Evolutionary conservation across 257 asterid species (phyloP).

Genomic region (Jaltomata sinuosa): DNA sequence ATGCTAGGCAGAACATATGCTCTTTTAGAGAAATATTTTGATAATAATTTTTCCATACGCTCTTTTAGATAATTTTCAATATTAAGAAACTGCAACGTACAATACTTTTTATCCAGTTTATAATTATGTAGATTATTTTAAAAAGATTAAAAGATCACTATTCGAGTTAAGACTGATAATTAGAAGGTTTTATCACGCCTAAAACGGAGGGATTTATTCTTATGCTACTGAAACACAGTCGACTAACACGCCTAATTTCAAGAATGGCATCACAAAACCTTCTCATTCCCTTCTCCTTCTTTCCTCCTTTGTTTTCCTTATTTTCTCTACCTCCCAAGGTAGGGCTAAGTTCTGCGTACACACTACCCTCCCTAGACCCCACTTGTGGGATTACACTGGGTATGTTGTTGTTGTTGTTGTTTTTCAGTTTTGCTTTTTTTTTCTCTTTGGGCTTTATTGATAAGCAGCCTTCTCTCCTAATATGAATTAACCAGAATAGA

Average conservation of each 20-base stretch:
- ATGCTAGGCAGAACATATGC: not conserved
- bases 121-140: not conserved
- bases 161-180: not conserved
- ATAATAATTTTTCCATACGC: too few relatives aligned
- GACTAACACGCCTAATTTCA: not conserved
- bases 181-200: not conserved
- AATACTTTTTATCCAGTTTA: not conserved
- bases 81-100: not conserved
- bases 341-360: too few relatives aligned
- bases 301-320: not conserved
- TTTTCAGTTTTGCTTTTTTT: not conserved
- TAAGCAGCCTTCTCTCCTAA: not conserved
- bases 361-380: too few relatives aligned
- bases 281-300: too few relatives aligned
- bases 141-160: not conserved
- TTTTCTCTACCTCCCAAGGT: too few relatives aligned
- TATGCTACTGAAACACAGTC: not conserved
- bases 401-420: too few relatives aligned
- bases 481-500: not conserved
- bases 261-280: not conserved
- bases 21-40: too few relatives aligned
- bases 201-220: too few relatives aligned
- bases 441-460: not conserved
- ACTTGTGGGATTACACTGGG: too few relatives aligned
- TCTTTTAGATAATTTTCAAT: too few relatives aligned